These are phyloP conservation scores for Candida vartiovaarae DNA, from an alignment of 805 yeast genomes.

Conservation along the genomic window DNA sequence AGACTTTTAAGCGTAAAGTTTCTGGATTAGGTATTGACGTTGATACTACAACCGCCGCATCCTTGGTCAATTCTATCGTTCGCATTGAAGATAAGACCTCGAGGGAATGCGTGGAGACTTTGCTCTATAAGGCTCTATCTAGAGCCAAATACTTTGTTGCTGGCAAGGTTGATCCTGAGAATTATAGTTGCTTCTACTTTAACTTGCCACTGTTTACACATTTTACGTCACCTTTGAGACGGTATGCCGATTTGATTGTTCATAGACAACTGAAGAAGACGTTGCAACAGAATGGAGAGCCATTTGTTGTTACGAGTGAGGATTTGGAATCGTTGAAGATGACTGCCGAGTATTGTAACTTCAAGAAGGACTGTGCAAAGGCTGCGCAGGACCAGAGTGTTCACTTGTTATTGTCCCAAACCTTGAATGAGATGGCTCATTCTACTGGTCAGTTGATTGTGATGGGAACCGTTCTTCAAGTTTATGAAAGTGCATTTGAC, in stretches of 20 bases:
- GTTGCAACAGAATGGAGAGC: constrained; percentile 23
- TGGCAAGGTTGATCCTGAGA: constrained; percentile 77
- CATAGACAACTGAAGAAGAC: constrained; percentile 83
- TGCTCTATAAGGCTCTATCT: constrained; percentile 73
- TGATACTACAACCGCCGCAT: constrained; percentile 67
- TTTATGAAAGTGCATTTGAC: constrained; percentile 94
- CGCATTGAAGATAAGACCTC: constrained; percentile 51
- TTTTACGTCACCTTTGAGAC: constrained; percentile 84
- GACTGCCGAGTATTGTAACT: constrained; percentile 87
- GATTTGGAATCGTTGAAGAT: constrained; percentile 69
- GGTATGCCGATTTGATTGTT: constrained; percentile 88
- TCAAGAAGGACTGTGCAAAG: constrained; percentile 90
- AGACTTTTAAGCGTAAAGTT: constrained; percentile 68
- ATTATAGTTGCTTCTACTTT: constrained; percentile 70
- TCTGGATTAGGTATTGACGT: constrained; percentile 56
- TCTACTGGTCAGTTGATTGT: constrained; percentile 76
- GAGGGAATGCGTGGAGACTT: constrained; percentile 70
- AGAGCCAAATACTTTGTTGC: constrained; percentile 86
- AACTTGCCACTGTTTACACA: constrained; percentile 86
- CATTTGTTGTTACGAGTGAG: constrained; percentile 21
- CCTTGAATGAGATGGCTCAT: constrained; percentile 65
- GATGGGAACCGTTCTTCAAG: constrained; percentile 84
- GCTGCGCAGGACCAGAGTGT: constrained; percentile 93
- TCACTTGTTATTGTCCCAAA: constrained; percentile 77
- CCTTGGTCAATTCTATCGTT: constrained; percentile 66